A percentile compares a stretch with the other conserved stretches of the same genome.
Conservation (phyloP, 495 filamentous ascomycete species). For the Neurospora sp. region DNA sequence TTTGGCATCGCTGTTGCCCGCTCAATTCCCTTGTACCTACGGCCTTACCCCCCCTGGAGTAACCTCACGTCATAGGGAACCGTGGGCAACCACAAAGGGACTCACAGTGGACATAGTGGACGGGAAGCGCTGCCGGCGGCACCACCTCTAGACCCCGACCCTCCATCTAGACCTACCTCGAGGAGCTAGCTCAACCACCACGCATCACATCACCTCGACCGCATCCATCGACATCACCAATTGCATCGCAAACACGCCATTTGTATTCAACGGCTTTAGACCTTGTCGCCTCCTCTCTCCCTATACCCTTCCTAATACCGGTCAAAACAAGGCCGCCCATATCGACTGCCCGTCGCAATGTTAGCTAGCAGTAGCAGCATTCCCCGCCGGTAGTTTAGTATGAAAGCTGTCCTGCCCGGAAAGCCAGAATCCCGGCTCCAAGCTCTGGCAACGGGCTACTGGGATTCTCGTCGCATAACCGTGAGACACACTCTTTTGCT, state of each 20-base stretch:
- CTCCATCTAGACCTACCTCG: background rate
- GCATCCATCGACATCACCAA: background rate
- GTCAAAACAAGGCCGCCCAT: background rate
- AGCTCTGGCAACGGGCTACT: slow-evolving; percentile 76
- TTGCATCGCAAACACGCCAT: background rate
- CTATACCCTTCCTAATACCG: background rate
- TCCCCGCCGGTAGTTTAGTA: slow-evolving; percentile 17
- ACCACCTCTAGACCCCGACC: background rate
- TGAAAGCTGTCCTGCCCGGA: slow-evolving; percentile 78
- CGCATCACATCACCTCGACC: background rate
- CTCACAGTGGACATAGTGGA: background rate
- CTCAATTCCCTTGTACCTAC: background rate
- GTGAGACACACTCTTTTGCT: slow-evolving; percentile 33
- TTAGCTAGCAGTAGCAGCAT: background rate
- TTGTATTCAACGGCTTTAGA: background rate
- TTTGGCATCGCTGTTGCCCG: background rate
- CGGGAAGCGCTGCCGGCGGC: background rate
- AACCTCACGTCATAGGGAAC: background rate
- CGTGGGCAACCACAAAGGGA: background rate
- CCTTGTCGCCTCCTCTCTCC: background rate
- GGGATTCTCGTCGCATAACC: slow-evolving; percentile 70
- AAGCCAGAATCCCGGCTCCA: slow-evolving; percentile 82
- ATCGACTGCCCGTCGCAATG: background rate
- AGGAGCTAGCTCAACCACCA: background rate
- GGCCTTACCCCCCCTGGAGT: background rate